phyloP scores from a whole-genome alignment of 345 rosid genomes.

The Ailanthus altissimus region DNA sequence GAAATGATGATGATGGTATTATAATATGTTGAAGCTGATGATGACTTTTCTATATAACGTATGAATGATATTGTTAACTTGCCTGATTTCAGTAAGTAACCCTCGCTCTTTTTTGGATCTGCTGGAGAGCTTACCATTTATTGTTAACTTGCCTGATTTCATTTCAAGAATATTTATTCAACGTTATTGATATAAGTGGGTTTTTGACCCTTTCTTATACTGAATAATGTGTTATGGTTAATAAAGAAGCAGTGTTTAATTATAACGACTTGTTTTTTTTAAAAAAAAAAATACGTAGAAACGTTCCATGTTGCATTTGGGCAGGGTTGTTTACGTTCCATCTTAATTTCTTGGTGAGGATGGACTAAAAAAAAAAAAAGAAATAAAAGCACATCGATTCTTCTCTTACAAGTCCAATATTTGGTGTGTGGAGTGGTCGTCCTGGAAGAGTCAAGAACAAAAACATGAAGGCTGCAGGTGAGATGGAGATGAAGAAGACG shows the following conservation, averaged over 20 bases:
- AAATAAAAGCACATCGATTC: slow-evolving; percentile 54
- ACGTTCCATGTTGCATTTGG: not conserved
- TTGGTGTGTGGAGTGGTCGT: slow-evolving; percentile 48
- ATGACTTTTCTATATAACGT: too few relatives aligned
- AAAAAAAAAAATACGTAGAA: too few relatives aligned
- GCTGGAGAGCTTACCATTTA: not conserved
- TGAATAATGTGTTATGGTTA: too few relatives aligned
- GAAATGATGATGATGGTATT: not conserved
- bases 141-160: too few relatives aligned
- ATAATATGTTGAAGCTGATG: too few relatives aligned
- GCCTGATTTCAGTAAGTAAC: not conserved
- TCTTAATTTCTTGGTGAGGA: too few relatives aligned
- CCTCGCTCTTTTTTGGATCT: not conserved
- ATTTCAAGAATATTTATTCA: too few relatives aligned
- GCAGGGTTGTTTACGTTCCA: slow-evolving; percentile 53
- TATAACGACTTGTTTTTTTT: not conserved
- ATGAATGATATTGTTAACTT: not conserved
- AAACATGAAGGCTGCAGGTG: slow-evolving; percentile 49
- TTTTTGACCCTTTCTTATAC: too few relatives aligned
- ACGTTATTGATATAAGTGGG: too few relatives aligned
- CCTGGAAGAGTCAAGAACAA: slow-evolving; percentile 56
- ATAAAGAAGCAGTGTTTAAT: not conserved
- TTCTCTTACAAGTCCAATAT: slow-evolving; percentile 47
- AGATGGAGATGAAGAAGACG: slow-evolving; percentile 53
- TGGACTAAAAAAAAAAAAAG: too few relatives aligned